These are phyloP conservation scores for Lagerstroemia speciosa DNA, from an alignment of 345 rosid genomes.

Conservation along the genomic window DNA sequence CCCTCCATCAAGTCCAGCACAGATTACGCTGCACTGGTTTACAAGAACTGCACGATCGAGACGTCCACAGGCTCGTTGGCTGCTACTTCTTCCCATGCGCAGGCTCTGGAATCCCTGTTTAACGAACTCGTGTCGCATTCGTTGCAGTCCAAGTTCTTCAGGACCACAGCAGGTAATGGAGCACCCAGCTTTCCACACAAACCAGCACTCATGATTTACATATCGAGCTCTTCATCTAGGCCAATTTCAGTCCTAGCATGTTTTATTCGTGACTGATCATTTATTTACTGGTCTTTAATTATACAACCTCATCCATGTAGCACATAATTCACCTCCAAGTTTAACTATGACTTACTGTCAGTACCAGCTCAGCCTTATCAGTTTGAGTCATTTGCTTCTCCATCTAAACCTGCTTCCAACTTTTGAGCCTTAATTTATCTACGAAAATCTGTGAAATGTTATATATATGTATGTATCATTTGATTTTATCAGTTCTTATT, in stretches of 20 bases:
- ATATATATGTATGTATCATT: no score
- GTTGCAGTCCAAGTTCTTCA: slow-evolving; percentile 39
- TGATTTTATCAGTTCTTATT: no score
- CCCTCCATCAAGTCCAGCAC: slow-evolving; percentile 13
- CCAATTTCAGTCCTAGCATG: no score
- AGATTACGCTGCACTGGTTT: slow-evolving; percentile 41
- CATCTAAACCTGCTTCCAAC: no score
- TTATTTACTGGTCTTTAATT: background rate
- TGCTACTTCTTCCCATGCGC: slow-evolving; percentile 16
- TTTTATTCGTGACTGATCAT: background rate
- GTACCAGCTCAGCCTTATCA: no score
- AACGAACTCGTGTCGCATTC: slow-evolving; percentile 39
- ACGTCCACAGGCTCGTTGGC: slow-evolving; percentile 10
- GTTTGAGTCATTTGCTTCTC: no score
- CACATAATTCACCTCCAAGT: background rate
- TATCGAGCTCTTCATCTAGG: no score
- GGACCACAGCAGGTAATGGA: slow-evolving; percentile 33
- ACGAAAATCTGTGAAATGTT: no score
- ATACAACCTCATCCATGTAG: background rate
- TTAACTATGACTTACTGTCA: background rate
- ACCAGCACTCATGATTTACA: background rate
- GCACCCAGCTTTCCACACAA: background rate
- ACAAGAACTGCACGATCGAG: slow-evolving; percentile 35
- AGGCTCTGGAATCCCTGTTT: slow-evolving; percentile 36
- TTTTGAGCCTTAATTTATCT: no score